Base-by-base conservation (phyloP, 306 rosid species). In the Lablab purpureus region DNA sequence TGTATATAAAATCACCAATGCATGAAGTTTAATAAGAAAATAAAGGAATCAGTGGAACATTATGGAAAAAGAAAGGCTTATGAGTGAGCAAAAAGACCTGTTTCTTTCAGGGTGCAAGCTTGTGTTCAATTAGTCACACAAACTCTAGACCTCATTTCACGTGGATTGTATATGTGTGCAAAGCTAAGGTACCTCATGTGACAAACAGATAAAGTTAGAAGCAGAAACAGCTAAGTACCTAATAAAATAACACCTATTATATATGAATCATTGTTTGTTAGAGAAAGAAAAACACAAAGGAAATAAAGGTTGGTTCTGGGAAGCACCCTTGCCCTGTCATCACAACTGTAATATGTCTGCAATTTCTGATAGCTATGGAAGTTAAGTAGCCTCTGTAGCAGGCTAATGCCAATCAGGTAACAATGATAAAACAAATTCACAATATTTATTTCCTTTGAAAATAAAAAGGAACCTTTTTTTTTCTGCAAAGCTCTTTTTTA, bases 141-240 rank as follows among this genome's bases (percentile, higher is more conserved):
- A 45, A 73, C 52, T 74, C 10, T 65, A 84, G 68, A 75, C 85
- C 76, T 82, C 69, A 79, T 27, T 87, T 88, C 92, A 83, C 88
- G 84, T 91, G 93, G 88, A 85, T 60, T 81, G 82, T 50, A 74
- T 50, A 74, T 85, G 79, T 75, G 52, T 85, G 62, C 86, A 77
- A 83, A 81, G 84, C 67, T 68, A 75, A 68, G 85, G 82, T 64
- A 55, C 79, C 84, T 89, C 92, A 87, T 84, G 88, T 89, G 91
- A 89, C 76, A 36, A 81, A 84, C 87, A 74, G 76, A 83, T 84
- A 83, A 83, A 77, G 82, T 64, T 79, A 22, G 75, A 73, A 73
- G 69, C 70, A 87, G 34, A 77, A 82, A 74, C 91, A 88, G 87
- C 97, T 88, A 86, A 70, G 76, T 27, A 14, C 15, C 22, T 49